Base-by-base conservation (phyloP, 257 asterid genomes). In the Nicotiana knightiana region DNA sequence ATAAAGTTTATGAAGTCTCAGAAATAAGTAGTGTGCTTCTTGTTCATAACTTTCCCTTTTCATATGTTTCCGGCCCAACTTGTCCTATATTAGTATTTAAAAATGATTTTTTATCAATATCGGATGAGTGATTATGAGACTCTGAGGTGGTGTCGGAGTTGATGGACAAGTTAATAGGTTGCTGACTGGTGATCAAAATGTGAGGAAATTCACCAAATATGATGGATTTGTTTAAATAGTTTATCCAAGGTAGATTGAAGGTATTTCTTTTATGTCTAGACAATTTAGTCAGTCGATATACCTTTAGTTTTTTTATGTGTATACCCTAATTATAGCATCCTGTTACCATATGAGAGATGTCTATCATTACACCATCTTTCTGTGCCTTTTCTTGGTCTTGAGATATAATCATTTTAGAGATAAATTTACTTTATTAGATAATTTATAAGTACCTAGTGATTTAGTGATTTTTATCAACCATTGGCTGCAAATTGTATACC, bases 11-110 rank as follows among this genome's bases (percentile, higher is more conserved):
- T n/a, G n/a, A n/a, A n/a, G n/a, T n/a, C n/a, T n/a, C n/a, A n/a
- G 85, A 77, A 87, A 83, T 66, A 81, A 83, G 77, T 67, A 79
- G 86, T 81, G 84, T 81, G 71, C 78, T 85, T 81, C 84, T 77
- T 65, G 79, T 81, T 64, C 30, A 18, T 21, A 54, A 28, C 21
- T 81, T 79, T 51, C 62, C 76, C 82, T 82, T 67, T 77, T 84
- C 65, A 32, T 62, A 66, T 77, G 62, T 84, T 65, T 75, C 67
- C 51, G 39, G 83, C 76, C 68, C 68, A 57, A 75, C 46, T 46
- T 75, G 39, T 28, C 46, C 24, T 75, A 8, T 75, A 51, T 63
- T 75, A 51, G 12, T 48, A 3, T 26, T 3, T 15, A 7, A 28
- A 48, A 75, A 51, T 3, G 46, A 46, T 0, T 28, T n/a, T 71